Evolutionary conservation across 2,329 filamentous ascomycete genomes (phyloP).

Genomic region (Scleromitrula shiraiana): DNA sequence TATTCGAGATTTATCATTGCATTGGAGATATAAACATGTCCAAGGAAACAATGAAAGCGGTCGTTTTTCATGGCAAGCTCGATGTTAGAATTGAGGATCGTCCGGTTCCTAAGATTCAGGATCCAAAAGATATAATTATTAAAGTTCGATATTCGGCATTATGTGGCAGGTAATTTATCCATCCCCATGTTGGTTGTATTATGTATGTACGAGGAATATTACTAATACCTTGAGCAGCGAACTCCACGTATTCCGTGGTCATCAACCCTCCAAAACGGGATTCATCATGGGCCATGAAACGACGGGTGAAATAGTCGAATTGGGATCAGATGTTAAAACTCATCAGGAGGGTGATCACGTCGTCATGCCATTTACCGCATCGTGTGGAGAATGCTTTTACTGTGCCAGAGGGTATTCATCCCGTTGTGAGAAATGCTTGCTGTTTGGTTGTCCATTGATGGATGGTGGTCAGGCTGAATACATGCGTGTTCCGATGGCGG

Average conservation of each 20-base stretch:
- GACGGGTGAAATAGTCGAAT: conserved; percentile 63
- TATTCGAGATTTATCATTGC: background rate
- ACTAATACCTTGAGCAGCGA: conserved; percentile 45
- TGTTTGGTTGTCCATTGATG: conserved; percentile 63
- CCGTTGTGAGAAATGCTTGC: conserved; percentile 59
- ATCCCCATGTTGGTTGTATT: background rate
- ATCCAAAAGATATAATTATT: conserved; percentile 69
- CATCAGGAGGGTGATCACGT: conserved; percentile 69
- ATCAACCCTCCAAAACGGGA: conserved; percentile 57
- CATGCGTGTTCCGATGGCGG: conserved; percentile 72
- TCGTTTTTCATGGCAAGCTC: conserved; percentile 65
- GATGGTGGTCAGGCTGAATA: conserved; percentile 81
- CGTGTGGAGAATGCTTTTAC: conserved; percentile 74
- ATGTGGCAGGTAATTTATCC: conserved; percentile 66
- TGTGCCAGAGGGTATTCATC: conserved; percentile 71
- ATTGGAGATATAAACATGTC: conserved; percentile 11
- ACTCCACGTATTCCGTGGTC: conserved; percentile 76
- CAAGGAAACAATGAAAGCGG: conserved; percentile 67
- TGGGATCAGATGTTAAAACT: conserved; percentile 59
- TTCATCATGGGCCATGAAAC: conserved; percentile 77
- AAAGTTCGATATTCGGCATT: conserved; percentile 77
- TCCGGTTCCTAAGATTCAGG: conserved; percentile 66
- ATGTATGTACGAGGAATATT: background rate
- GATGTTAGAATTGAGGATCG: conserved; percentile 55
- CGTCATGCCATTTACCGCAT: conserved; percentile 76